phyloP scores from a whole-genome alignment of 2,329 filamentous ascomycete species.

The Dothideomycetes sp. region DNA sequence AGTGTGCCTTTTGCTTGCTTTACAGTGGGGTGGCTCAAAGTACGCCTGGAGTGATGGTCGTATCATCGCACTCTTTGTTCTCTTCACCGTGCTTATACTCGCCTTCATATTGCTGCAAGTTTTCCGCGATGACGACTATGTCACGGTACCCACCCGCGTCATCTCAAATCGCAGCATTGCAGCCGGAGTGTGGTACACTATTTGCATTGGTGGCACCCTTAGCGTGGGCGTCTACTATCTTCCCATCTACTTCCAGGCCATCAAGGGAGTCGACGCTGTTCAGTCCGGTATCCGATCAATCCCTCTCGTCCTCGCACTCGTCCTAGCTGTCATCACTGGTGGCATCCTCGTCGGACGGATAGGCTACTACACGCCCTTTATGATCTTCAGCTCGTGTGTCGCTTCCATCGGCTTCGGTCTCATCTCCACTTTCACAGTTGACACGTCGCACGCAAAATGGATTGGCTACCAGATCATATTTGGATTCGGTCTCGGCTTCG shows the following conservation, averaged over 20 bases:
- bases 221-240: constrained; percentile 36
- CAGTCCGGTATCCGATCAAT: constrained; percentile 39
- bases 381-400: constrained; percentile 28
- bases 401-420: constrained; percentile 37
- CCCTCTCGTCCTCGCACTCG: constrained; percentile 34
- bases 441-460: constrained; percentile 26
- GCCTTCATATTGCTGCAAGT: constrained; percentile 31
- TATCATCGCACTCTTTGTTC: constrained; percentile 36
- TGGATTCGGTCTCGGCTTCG: constrained; percentile 33
- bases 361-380: constrained; percentile 41
- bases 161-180: constrained; percentile 33
- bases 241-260: constrained; percentile 38
- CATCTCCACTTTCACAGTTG: constrained; percentile 29
- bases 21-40: constrained; percentile 39
- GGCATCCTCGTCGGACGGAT: constrained; percentile 28
- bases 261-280: constrained; percentile 34
- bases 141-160: constrained; percentile 36
- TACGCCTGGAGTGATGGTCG: constrained; percentile 33
- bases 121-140: constrained; percentile 29
- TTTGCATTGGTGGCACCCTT: constrained; percentile 31
- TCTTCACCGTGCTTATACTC: constrained; percentile 30
- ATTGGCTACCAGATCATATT: constrained; percentile 27
- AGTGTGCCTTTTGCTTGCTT: constrained; percentile 36
- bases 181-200: constrained; percentile 28
- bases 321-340: constrained; percentile 30